phyloP scores from a whole-genome alignment of 1,284 basidiomycete species.

The Boletus holoroseus region DNA sequence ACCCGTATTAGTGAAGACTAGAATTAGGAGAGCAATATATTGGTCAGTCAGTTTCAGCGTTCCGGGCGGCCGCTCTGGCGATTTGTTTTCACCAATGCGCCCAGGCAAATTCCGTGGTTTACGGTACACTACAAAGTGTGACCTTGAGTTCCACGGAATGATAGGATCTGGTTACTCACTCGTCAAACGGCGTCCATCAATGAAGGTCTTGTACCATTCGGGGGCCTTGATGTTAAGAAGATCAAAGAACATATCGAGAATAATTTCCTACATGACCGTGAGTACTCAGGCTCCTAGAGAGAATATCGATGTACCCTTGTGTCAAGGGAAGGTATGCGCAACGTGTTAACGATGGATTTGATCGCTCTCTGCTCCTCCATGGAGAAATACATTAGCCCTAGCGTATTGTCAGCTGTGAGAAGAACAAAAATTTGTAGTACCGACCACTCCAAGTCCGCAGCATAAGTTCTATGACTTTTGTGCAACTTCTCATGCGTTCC shows the following conservation, averaged over 20 bases:
- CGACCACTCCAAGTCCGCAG: constrained; percentile 90
- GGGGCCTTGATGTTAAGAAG: constrained; percentile 88
- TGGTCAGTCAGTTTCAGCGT: constrained; percentile 86
- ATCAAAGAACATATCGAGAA: constrained; percentile 92
- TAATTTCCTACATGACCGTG: constrained; percentile 60
- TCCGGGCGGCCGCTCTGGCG: constrained; percentile 48
- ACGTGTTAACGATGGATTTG: constrained; percentile 76
- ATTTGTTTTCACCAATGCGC: constrained; percentile 29
- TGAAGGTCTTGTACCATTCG: constrained; percentile 86
- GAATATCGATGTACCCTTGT: constrained; percentile 57
- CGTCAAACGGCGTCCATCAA: constrained; percentile 80
- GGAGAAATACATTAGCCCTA: constrained; percentile 91
- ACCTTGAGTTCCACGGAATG: background rate
- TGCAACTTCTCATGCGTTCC: constrained; percentile 72
- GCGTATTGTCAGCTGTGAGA: constrained; percentile 10
- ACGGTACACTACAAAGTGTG: constrained; percentile 55
- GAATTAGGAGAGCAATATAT: constrained; percentile 84
- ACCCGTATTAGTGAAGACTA: constrained; percentile 84
- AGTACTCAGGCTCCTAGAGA: constrained; percentile 7
- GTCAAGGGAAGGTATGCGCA: constrained; percentile 83
- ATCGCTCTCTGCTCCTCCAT: constrained; percentile 86
- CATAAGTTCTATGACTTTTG: constrained; percentile 78
- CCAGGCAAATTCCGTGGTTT: constrained; percentile 46
- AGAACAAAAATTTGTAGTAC: constrained; percentile 25
- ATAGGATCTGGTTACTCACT: constrained; percentile 45